Percentiles rank a stretch among this genome's conserved stretches.
These are phyloP conservation scores for Fusarium praegraminearum DNA, from an alignment of 2,329 filamentous ascomycete species.

Conservation along the genomic window DNA sequence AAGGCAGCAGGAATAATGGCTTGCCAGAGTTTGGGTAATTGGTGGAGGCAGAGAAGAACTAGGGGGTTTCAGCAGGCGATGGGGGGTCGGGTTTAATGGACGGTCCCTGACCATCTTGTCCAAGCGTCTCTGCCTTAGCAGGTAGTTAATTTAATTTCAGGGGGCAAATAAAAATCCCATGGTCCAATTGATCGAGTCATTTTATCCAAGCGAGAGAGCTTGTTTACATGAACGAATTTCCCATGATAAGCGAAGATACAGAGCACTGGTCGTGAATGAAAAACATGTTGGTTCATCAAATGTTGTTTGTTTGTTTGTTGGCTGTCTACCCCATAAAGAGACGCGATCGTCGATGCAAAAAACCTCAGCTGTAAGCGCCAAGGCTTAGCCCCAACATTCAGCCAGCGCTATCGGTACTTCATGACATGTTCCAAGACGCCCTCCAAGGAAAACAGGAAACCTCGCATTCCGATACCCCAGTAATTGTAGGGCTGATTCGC, in stretches of 20 bases:
- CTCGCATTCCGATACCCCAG: not conserved
- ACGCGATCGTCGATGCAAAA: slow-evolving; percentile 10
- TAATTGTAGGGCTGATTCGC: not conserved
- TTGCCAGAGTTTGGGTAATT: not conserved
- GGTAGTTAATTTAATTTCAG: slow-evolving; percentile 26
- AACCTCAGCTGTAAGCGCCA: slow-evolving; percentile 7
- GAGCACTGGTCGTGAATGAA: not conserved
- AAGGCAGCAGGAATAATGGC: not conserved
- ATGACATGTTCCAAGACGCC: slow-evolving; percentile 8
- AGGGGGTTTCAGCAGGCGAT: not conserved
- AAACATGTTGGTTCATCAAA: not conserved
- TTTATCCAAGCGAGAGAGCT: not conserved
- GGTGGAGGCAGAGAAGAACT: not conserved
- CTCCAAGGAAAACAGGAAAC: not conserved
- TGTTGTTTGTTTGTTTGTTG: not conserved
- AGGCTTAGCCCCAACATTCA: slow-evolving; percentile 7
- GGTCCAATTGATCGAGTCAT: not conserved
- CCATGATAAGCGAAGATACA: not conserved
- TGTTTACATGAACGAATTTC: not conserved
- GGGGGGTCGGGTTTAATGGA: not conserved
- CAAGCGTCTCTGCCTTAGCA: not conserved
- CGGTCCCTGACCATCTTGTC: not conserved
- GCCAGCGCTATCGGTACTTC: not conserved
- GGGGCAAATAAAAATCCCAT: slow-evolving; percentile 10
- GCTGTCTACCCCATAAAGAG: not conserved